These are phyloP conservation scores for Aspergillus sp. DNA, from an alignment of 2,329 filamentous ascomycete species.

Conservation along the genomic window DNA sequence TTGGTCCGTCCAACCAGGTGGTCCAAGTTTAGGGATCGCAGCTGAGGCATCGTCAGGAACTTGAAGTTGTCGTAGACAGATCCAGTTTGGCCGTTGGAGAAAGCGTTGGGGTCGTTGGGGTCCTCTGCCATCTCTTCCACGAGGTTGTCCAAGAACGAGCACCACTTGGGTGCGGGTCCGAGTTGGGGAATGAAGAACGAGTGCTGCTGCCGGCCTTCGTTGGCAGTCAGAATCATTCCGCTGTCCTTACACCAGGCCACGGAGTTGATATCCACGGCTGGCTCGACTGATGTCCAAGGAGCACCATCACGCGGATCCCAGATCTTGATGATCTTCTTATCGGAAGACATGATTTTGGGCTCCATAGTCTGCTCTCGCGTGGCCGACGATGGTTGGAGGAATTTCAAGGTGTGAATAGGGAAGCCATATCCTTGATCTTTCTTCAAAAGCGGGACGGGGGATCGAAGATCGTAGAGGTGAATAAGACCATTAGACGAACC, in stretches of 20 bases:
- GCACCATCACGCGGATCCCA: conserved; percentile 78
- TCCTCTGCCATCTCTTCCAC: conserved; percentile 97
- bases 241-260: conserved; percentile 88
- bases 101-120: conserved; percentile 53
- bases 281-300: conserved; percentile 93
- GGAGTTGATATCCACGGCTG: conserved; percentile 86
- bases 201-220: conserved; percentile 92
- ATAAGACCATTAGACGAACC: conserved; percentile 84
- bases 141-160: conserved; percentile 90
- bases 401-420: conserved; percentile 74
- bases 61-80: conserved; percentile 99
- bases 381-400: conserved; percentile 56
- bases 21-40: conserved; percentile 74
- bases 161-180: conserved; percentile 90
- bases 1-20: conserved; percentile 88
- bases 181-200: conserved; percentile 91
- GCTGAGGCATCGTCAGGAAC: conserved; percentile 82
- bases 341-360: conserved; percentile 76
- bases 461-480: conserved; percentile 85
- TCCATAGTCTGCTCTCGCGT: conserved; percentile 61
- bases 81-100: conserved; percentile 41
- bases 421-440: conserved; percentile 97
- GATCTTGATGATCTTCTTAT: conserved; percentile 94
- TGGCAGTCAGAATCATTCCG: conserved; percentile 93
- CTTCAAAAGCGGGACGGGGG: conserved; percentile 72